Evolutionary conservation across 768 basidiomycete genomes (phyloP), one percentile per base, ranked within the genome.

Genomic region (Thelephora aurantiotincta): DNA sequence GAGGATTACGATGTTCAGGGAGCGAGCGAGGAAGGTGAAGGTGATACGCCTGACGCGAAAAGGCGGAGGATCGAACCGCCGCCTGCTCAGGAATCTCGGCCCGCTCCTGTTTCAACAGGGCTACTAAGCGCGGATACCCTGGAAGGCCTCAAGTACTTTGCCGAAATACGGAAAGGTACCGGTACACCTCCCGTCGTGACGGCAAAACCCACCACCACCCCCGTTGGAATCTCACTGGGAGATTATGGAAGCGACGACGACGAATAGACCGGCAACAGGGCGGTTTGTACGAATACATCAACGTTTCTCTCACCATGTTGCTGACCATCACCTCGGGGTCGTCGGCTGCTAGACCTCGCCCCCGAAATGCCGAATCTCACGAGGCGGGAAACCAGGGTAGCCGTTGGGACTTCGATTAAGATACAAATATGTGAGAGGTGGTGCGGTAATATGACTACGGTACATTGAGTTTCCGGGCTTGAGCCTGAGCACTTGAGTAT

Each of bases 101-200:
- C 63, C 4, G 46, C 55, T 65, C 50, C 61, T 62, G 4, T 61
- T 65, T 16, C 59, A 67, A 46, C 61, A 73, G 1, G 61, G 56
- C 23, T 99, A 35, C 68, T 99, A 33, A 88, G 71, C 48, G 72
- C 78, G 4, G 91, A 94, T 55, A 86, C 94, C 11, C 60, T 98
- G 20, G 89, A 94, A 55, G 85, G 91, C 43, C 65, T 99, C 44
- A 87, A 82, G 60, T 93, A 89, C 58, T 91, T 96, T 59, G 81
- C 92, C 6, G 83, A 91, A 62, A 80, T 98, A 53, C 75, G 82
- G 51, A 77, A 80, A 65, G 69, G 77, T 52, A 80, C 49, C 1
- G 53, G 48, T n/a, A 45, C 51, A 14, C 22, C 48, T 33, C 57
- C 59, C 3, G 55, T 63, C 0, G 48, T 53, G 6, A 52, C 58